These are phyloP conservation scores for Magnaporthiopsis rhizophila DNA, from an alignment of 2,329 filamentous ascomycete genomes.

Conservation along the genomic window DNA sequence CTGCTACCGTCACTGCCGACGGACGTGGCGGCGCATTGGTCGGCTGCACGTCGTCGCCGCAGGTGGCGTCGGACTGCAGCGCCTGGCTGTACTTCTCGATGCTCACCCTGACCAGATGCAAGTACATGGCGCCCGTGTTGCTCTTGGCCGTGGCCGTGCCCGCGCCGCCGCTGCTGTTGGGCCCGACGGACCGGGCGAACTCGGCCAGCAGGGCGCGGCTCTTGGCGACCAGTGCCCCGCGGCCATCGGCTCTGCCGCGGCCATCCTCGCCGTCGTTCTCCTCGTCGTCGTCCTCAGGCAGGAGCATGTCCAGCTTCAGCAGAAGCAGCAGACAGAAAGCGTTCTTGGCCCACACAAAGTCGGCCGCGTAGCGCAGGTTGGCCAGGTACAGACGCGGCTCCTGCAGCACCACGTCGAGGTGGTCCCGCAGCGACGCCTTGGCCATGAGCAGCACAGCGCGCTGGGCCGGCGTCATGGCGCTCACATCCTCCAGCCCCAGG, in stretches of 20 bases:
- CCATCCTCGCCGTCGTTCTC: not conserved
- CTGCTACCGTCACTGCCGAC: no score
- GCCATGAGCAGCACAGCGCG: slow-evolving; percentile 38
- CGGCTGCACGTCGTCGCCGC: not conserved
- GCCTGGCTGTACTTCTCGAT: slow-evolving; percentile 3
- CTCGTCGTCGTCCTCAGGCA: slow-evolving; percentile 27
- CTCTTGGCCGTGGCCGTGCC: not conserved
- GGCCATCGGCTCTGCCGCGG: not conserved
- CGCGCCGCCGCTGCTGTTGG: not conserved
- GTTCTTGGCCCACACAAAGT: slow-evolving; percentile 51
- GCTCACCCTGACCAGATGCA: not conserved
- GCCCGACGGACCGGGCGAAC: not conserved
- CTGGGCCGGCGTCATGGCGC: slow-evolving; percentile 39
- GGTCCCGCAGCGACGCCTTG: slow-evolving; percentile 40
- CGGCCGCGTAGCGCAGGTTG: slow-evolving; percentile 45
- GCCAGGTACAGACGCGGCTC: slow-evolving; percentile 37
- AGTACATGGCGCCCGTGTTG: not conserved
- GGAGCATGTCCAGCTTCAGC: slow-evolving; percentile 41
- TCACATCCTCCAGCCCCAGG: not conserved
- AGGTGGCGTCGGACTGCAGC: not conserved
- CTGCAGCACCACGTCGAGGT: slow-evolving; percentile 39
- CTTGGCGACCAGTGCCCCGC: not conserved
- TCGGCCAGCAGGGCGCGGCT: not conserved
- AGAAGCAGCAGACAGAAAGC: slow-evolving; percentile 49
- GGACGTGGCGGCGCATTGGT: not conserved